Conservation (phyloP, 768 basidiomycete species). For the Tulasnella sp. region DNA sequence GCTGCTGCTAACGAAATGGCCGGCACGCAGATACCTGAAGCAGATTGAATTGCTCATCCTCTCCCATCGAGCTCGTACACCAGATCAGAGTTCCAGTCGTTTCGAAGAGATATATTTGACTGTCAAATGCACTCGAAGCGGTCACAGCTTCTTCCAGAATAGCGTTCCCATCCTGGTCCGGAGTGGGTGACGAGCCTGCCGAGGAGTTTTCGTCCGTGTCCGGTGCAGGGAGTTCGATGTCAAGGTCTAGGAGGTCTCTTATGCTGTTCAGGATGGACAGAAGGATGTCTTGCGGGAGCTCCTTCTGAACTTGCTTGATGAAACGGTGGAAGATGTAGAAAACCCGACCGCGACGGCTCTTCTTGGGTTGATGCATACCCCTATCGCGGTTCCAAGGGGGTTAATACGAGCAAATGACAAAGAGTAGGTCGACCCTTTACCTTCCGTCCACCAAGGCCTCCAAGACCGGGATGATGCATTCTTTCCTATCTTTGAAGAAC, state of each 20-base stretch:
- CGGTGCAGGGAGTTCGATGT: slow-evolving; percentile 61
- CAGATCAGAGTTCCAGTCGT: slow-evolving; percentile 77
- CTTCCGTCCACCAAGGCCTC: slow-evolving; percentile 77
- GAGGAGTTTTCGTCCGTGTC: slow-evolving; percentile 47
- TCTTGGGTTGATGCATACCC: slow-evolving; percentile 72
- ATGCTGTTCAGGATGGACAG: slow-evolving; percentile 58
- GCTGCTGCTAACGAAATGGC: too few relatives aligned
- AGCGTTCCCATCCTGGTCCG: slow-evolving; percentile 22
- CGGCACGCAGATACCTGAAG: slow-evolving; percentile 18
- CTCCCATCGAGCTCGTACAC: slow-evolving; percentile 52
- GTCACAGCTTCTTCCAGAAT: slow-evolving; percentile 69
- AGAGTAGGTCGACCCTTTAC: slow-evolving; percentile 34
- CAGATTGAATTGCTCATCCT: slow-evolving; percentile 43
- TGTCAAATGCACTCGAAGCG: slow-evolving; percentile 61
- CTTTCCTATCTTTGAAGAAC: slow-evolving; percentile 90
- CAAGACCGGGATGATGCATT: slow-evolving; percentile 75
- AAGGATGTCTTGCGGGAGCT: slow-evolving; percentile 63
- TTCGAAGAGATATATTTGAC: slow-evolving; percentile 93
- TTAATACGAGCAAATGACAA: slow-evolving; percentile 4
- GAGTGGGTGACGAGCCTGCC: slow-evolving; percentile 30
- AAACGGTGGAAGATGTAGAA: slow-evolving; percentile 93
- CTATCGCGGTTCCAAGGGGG: slow-evolving; percentile 30
- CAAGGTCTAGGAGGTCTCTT: slow-evolving; percentile 66
- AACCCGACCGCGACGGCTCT: slow-evolving; percentile 57
- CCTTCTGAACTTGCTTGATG: slow-evolving; percentile 68